Base-by-base conservation (phyloP, 1,284 basidiomycete genomes). In the Sporisorium graminicola region DNA sequence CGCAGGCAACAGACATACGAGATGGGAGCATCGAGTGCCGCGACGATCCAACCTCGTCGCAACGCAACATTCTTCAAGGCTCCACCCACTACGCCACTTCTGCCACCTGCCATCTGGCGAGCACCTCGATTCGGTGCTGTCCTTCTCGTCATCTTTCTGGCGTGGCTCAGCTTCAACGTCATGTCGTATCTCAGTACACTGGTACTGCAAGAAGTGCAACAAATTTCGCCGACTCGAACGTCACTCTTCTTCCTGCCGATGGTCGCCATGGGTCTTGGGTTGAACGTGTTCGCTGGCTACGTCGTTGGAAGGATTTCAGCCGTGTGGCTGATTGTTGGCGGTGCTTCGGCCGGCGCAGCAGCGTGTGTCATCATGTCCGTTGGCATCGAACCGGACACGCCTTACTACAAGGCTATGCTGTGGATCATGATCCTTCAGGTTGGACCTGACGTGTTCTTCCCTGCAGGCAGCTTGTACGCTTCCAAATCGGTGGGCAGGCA, bases 321-420 rank as follows among this genome's bases (percentile, higher is more conserved):
- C 0, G 75, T 84, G 35, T 74, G 77, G 63, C 58, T 86, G 13
- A 74, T 86, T 52, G 53, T 75, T 2, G 53, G 76, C 24, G 83
- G 82, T 35, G 74, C 78, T 4, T 70, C 90, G 10, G 84, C 90
- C n/a, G 92, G 93, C 0, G 88, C 88, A 0, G 75, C 88, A 18
- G 91, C 92, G 0, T 90, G 75, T 26, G 56, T 90, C 22, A 75
- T 82, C 33, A 87, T 94, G 4, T 92, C 94, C 74, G 92, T 93
- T 0, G 81, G 93, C 6, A 91, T 94, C 65, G 81, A 89, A 16
- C 89, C 90, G 0, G 70, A 87, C 3, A 88, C 88, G 4, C 85
- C 90, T 0, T 96, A 92, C 84, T 95, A 93, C 93, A 90, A 90
- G 1, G 92, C 89, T 64, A 91, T 91, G 16, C 94, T 96, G 87